Conservation (phyloP, 2,329 filamentous ascomycete genomes). For the Taxawa tesnikishii region DNA sequence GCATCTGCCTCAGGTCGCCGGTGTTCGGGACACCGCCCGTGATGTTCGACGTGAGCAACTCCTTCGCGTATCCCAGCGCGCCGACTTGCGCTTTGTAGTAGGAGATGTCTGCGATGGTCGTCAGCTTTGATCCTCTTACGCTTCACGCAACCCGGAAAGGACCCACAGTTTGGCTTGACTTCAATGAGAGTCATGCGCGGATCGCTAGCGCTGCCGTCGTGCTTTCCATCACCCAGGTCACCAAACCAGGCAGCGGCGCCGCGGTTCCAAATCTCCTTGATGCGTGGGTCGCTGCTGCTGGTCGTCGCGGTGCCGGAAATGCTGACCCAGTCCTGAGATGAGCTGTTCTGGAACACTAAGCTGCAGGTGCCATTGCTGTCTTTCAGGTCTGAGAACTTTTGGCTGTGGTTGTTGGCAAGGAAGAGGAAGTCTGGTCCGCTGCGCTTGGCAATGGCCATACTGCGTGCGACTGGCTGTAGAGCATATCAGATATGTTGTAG, state of each 20-base stretch:
- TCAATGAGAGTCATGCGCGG: conserved; percentile 34
- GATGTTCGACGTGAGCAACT: conserved; percentile 17
- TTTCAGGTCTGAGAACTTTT: conserved; percentile 34
- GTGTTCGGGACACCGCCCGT: conserved; percentile 21
- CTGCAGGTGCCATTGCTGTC: conserved; percentile 26
- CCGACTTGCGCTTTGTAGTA: conserved; percentile 21
- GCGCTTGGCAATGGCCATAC: conserved; percentile 45
- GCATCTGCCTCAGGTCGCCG: conserved; percentile 19
- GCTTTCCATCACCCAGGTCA: conserved; percentile 36
- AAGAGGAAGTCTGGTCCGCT: conserved; percentile 38
- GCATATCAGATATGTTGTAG: background rate
- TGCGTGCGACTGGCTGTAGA: conserved; percentile 26
- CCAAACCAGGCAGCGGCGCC: conserved; percentile 35
- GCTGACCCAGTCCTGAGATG: conserved; percentile 35
- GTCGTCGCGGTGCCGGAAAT: conserved; percentile 31
- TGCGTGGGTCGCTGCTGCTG: conserved; percentile 32
- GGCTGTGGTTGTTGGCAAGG: conserved; percentile 33
- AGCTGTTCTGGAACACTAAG: conserved; percentile 34
- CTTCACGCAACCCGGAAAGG: too few species aligned
- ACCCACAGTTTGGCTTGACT: conserved; percentile 20
- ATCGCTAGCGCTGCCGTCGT: conserved; percentile 32
- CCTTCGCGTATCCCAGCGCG: conserved; percentile 17
- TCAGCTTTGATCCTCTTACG: too few species aligned
- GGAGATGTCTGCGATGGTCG: conserved; percentile 15
- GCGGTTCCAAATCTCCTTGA: conserved; percentile 33